These are phyloP conservation scores for Alternaria rosae DNA, from an alignment of 2,329 filamentous ascomycete species.

Conservation along the genomic window DNA sequence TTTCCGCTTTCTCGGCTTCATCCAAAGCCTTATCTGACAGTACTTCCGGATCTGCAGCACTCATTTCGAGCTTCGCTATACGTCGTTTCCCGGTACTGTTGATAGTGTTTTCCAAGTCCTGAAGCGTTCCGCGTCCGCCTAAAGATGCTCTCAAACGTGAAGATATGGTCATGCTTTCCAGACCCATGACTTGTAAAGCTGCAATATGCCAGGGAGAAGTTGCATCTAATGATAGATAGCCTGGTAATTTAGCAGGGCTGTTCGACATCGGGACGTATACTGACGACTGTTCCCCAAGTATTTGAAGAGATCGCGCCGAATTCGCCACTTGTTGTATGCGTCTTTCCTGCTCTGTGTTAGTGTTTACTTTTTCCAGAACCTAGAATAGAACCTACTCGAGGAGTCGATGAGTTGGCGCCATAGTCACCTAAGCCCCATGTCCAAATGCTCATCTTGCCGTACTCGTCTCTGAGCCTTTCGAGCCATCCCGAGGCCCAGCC, in stretches of 20 bases:
- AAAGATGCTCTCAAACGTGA: conserved; percentile 67
- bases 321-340: conserved; percentile 74
- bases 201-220: conserved; percentile 80
- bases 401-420: conserved; percentile 33
- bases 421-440: conserved; percentile 81
- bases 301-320: conserved; percentile 73
- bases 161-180: conserved; percentile 82
- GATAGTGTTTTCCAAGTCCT: conserved; percentile 69
- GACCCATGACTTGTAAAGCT: conserved; percentile 74
- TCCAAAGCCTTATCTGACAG: conserved; percentile 34
- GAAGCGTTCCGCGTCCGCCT: conserved; percentile 61
- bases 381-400: conserved; percentile 52
- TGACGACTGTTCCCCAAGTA: conserved; percentile 74
- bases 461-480: conserved; percentile 83
- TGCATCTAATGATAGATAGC: conserved; percentile 66
- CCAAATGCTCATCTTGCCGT: conserved; percentile 86
- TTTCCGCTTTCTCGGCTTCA: conserved; percentile 36
- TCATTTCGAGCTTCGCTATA: conserved; percentile 77
- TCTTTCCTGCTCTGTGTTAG: conserved; percentile 59
- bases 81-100: conserved; percentile 81
- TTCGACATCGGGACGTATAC: conserved; percentile 77
- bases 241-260: conserved; percentile 64
- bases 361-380: neutral
- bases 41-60: conserved; percentile 56
- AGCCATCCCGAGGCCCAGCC: conserved; percentile 55